phyloP scores from a whole-genome alignment of 1,284 basidiomycete species.

The Ceratobasidium sp. region DNA sequence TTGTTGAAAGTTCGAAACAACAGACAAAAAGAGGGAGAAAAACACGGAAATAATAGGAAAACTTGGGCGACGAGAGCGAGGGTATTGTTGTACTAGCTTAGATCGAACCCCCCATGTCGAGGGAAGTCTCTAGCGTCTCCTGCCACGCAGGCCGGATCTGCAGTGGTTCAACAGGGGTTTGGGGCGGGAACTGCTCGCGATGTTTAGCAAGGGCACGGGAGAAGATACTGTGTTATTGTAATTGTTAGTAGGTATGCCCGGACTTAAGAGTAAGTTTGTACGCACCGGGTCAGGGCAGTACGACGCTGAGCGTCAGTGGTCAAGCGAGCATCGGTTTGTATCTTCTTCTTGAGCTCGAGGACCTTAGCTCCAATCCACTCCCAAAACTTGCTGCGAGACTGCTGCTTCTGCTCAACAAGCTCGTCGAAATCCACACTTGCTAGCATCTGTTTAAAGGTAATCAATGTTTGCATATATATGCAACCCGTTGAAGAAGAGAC shows the following conservation, averaged over 20 bases:
- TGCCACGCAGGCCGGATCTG: neutral
- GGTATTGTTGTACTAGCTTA: too few species aligned
- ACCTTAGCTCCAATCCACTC: neutral
- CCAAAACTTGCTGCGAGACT: neutral
- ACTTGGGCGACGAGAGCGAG: too few species aligned
- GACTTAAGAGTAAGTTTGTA: neutral
- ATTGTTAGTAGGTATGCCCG: neutral
- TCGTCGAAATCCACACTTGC: neutral
- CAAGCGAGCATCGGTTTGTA: neutral
- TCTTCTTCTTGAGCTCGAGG: neutral
- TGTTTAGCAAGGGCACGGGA: neutral
- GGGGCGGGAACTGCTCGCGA: neutral
- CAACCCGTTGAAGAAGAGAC: neutral
- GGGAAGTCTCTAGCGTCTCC: neutral
- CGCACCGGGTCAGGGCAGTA: neutral
- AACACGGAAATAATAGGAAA: too few species aligned
- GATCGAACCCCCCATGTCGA: constrained; percentile 9
- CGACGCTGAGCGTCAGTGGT: neutral
- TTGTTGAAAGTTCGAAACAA: too few species aligned
- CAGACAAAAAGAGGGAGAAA: too few species aligned
- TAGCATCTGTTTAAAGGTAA: neutral
- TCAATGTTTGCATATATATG: neutral
- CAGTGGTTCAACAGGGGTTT: neutral
- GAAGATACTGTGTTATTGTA: neutral
- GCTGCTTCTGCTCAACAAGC: neutral